Evolutionary conservation across 2,329 filamentous ascomycete genomes (phyloP), one percentile per base, ranked within the genome.

Genomic region (Rachicladosporium sp.): DNA sequence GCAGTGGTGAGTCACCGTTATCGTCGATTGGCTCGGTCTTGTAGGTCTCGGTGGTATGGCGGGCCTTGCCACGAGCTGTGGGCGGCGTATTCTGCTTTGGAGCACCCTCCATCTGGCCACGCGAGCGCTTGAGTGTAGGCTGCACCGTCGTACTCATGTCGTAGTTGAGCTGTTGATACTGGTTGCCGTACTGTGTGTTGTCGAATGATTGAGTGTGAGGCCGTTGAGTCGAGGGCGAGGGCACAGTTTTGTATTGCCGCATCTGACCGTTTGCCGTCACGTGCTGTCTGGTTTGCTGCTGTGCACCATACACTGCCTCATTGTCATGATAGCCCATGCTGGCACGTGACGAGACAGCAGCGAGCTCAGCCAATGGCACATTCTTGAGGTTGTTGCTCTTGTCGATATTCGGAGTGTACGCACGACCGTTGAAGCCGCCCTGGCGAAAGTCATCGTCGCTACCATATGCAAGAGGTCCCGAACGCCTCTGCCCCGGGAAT

Each of bases 301-400:
- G 15, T 19, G 15, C 15, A 19, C 15, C 15, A 19, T 19, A 19
- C 15, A 19, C 15, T 19, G 15, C 15, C 15, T 19, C 15, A 5
- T 19, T 19, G 3, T 19, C 15, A 19, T 3, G 15, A 19, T 19
- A 19, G 3, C 5, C 15, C 5, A 5, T 19, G 15, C 15, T 3
- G 5, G 15, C 15, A 19, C 15, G 15, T 19, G 15, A 19, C 15
- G 15, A 19, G 15, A 19, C 15, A 3, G 35, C 38, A 15, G 31
- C 33, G 15, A 31, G 33, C 4, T 36, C 33, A 7, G 42, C 46
- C 9, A 37, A 35, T 9, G 44, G 42, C 2, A 48, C 38, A 23
- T 43, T 41, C 12, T 46, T 31, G 15, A 48, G 40, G 31, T 43
- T 43, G 33, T 37, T 45, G 31, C 35, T 36, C 35, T 48, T 41